Evolutionary conservation across 2,329 filamentous ascomycete species (phyloP).

Genomic region (Microsporum ferrugineum): DNA sequence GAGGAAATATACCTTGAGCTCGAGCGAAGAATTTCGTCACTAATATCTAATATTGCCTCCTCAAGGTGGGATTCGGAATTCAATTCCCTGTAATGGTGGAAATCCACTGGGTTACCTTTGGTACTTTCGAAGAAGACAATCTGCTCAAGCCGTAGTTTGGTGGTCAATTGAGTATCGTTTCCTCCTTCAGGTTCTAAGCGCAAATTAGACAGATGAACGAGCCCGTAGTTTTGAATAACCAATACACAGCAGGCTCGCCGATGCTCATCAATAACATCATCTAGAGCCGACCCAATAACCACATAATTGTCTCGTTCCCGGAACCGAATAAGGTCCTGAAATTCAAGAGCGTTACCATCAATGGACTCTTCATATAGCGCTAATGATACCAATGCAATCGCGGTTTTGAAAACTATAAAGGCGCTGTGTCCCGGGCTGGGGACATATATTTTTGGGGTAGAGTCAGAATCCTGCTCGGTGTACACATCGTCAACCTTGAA

Average conservation of each 20-base stretch:
- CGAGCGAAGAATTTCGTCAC: slow-evolving; percentile 69
- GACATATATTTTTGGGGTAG: slow-evolving; percentile 59
- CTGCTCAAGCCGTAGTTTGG: slow-evolving; percentile 84
- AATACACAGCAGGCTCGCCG: slow-evolving; percentile 37
- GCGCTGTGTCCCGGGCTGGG: slow-evolving; percentile 69
- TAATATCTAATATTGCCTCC: slow-evolving; percentile 64
- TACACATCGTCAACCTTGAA: slow-evolving; percentile 57
- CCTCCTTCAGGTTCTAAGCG: background rate
- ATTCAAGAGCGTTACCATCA: slow-evolving; percentile 62
- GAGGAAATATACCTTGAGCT: slow-evolving; percentile 62
- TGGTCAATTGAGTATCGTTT: slow-evolving; percentile 46
- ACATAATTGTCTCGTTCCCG: slow-evolving; percentile 42
- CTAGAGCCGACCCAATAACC: slow-evolving; percentile 40
- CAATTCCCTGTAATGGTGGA: slow-evolving; percentile 56
- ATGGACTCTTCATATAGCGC: slow-evolving; percentile 55
- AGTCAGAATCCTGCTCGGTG: slow-evolving; percentile 35
- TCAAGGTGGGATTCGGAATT: slow-evolving; percentile 63
- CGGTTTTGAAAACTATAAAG: slow-evolving; percentile 68
- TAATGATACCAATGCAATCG: slow-evolving; percentile 66
- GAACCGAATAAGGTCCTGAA: slow-evolving; percentile 80
- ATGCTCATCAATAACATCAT: slow-evolving; percentile 33
- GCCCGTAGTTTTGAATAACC: slow-evolving; percentile 47
- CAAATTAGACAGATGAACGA: slow-evolving; percentile 40
- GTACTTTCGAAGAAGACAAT: slow-evolving; percentile 83
- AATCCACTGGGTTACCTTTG: slow-evolving; percentile 75